These are phyloP conservation scores for Bathelium albidoporum DNA, from an alignment of 495 filamentous ascomycete genomes.

Conservation along the genomic window DNA sequence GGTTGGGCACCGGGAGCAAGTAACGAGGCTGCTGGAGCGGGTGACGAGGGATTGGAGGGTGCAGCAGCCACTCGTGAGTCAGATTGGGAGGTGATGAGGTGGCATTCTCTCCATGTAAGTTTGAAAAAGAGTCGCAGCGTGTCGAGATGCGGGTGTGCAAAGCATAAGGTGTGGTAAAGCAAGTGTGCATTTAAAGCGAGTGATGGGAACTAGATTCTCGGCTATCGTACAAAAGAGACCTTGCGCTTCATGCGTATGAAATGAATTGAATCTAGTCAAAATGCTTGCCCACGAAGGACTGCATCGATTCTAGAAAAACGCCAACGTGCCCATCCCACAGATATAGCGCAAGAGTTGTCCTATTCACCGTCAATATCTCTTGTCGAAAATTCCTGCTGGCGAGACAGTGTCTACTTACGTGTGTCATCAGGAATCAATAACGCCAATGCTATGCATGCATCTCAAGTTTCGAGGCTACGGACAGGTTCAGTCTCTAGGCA, in stretches of 20 bases:
- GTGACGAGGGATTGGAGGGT: conserved; percentile 24
- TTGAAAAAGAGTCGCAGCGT: no score
- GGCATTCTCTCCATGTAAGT: not conserved
- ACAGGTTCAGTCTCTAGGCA: not conserved
- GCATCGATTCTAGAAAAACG: no score
- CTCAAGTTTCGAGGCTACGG: no score
- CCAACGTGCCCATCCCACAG: no score
- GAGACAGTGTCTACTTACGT: not conserved
- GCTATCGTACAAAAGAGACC: not conserved
- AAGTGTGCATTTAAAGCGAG: not conserved
- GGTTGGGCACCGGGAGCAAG: conserved; percentile 21
- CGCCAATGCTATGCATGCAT: no score
- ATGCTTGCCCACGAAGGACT: no score
- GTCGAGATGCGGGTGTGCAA: no score
- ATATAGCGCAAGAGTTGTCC: no score
- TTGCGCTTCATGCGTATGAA: no score
- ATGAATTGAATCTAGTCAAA: no score
- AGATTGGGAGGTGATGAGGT: conserved; percentile 9
- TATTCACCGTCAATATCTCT: not conserved
- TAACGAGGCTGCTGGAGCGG: conserved; percentile 19
- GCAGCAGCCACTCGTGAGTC: not conserved
- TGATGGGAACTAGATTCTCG: not conserved
- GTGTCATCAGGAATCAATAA: no score
- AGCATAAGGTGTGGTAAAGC: not conserved
- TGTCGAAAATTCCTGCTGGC: no score